Base-by-base conservation (phyloP, 1,284 basidiomycete genomes). In the Mrakiaceae sp. region DNA sequence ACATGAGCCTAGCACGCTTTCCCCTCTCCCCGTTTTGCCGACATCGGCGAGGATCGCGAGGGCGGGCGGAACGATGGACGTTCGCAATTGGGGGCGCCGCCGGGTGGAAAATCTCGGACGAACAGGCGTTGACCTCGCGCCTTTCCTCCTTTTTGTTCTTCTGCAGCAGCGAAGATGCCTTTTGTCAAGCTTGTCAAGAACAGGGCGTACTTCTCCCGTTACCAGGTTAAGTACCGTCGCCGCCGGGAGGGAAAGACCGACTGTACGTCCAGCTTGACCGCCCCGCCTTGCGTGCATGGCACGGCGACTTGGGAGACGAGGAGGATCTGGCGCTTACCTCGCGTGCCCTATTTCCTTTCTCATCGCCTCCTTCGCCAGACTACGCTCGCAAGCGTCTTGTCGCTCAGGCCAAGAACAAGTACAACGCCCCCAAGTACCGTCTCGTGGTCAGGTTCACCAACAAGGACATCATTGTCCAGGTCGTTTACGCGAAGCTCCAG, bases 381-480 rank as follows among this genome's bases (percentile, higher is more conserved):
- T 96, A 98, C 76, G 95, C 95, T 67, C 90, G 95, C 73, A 95
- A 96, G 82, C 87, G 92, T 72, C 84, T 98, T 66, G 85, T 97
- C 70, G 86, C 89, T 67, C 96, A 99, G 84, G 93, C 95, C 70
- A 99, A 98, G 85, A 98, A 98, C 87, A 98, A 98, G 83, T 98
- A 98, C 81, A 95, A 96, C 74, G 90, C 92, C 50, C 94, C 93
- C 69, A 98, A 98, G 82, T 98, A 97, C 83, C 90, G 94, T 69
- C 86, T 98, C 59, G 96, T 98, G 68, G 96, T 98, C 74, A 92
- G 96, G 72, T 93, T 97, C 84, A 92, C 90, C 72, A 95, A 96
- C 84, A 88, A 83, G 79, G 84, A 93, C 74, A 83, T 94, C 78
- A 90, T 92, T 75, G 84, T 85, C 71, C 91, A 98, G 79, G 87